phyloP scores from a whole-genome alignment of 2,329 filamentous ascomycete genomes.

The Aspergillus quadrilineatus region DNA sequence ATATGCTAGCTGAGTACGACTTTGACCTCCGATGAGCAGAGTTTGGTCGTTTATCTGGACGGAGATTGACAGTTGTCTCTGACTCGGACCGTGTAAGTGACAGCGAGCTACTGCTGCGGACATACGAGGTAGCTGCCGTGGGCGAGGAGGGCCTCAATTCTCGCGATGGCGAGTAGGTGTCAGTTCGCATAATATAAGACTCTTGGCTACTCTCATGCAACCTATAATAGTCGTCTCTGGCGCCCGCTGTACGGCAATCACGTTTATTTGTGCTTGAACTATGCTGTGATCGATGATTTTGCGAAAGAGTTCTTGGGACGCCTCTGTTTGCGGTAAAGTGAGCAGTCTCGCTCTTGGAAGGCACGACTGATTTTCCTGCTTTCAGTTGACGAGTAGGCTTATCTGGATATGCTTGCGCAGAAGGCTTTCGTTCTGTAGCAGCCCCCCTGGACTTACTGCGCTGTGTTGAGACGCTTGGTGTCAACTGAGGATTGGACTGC shows the following conservation, averaged over 20 bases:
- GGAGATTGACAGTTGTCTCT: constrained; percentile 35
- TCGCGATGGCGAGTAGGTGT: constrained; percentile 41
- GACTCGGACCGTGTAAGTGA: constrained; percentile 44
- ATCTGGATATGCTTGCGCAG: constrained; percentile 11
- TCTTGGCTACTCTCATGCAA: constrained; percentile 41
- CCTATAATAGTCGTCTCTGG: constrained; percentile 33
- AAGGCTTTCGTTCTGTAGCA: constrained; percentile 19
- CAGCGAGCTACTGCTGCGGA: constrained; percentile 45
- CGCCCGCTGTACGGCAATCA: constrained; percentile 19
- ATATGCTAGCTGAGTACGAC: constrained; percentile 46
- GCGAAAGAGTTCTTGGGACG: constrained; percentile 29
- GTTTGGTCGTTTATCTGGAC: constrained; percentile 29
- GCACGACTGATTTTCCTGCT: constrained; percentile 10
- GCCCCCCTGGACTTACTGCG: constrained; percentile 24
- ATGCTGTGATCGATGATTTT: constrained; percentile 23
- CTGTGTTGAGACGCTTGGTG: constrained; percentile 8
- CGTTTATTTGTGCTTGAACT: constrained; percentile 19
- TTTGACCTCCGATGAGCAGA: constrained; percentile 37
- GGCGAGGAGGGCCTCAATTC: constrained; percentile 41
- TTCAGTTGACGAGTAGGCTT: constrained; percentile 13
- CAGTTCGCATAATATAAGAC: constrained; percentile 43
- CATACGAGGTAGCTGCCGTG: constrained; percentile 39
- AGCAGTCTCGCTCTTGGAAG: constrained; percentile 8
- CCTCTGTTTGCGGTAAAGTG: constrained; percentile 30
- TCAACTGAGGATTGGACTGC: constrained; percentile 7